These are phyloP conservation scores for Lactarius evosmus DNA, from an alignment of 768 basidiomycete species.

Conservation along the genomic window DNA sequence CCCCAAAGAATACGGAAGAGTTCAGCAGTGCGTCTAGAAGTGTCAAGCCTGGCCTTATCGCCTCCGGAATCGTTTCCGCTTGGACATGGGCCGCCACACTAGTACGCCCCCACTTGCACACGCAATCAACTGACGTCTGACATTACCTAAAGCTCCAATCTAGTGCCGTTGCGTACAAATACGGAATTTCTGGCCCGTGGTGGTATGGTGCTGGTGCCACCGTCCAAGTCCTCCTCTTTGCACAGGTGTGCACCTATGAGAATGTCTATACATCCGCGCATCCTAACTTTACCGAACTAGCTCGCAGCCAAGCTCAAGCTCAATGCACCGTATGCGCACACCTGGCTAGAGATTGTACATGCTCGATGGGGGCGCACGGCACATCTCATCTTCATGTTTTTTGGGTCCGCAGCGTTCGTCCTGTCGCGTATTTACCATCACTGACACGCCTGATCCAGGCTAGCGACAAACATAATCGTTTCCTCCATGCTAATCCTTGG, in stretches of 20 bases:
- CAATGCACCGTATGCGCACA: conserved; percentile 85
- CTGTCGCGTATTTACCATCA: background rate
- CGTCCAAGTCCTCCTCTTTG: conserved; percentile 88
- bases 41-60: conserved; percentile 89
- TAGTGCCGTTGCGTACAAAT: conserved; percentile 82
- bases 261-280: background rate
- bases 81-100: conserved; percentile 90
- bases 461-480: conserved; percentile 91
- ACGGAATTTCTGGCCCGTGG: conserved; percentile 83
- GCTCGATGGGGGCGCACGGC: conserved; percentile 76
- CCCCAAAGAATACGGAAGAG: conserved; percentile 76
- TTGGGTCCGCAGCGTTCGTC: conserved; percentile 48
- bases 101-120: conserved; percentile 34
- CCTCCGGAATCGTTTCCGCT: conserved; percentile 87
- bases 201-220: conserved; percentile 92
- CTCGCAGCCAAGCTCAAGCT: conserved; percentile 89
- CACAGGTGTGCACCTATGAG: conserved; percentile 46
- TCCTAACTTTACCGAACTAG: conserved; percentile 35
- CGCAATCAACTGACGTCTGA: conserved; percentile 16
- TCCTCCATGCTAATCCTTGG: conserved; percentile 80
- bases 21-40: conserved; percentile 79
- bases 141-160: conserved; percentile 57
- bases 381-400: conserved; percentile 85
- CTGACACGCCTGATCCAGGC: conserved; percentile 36
- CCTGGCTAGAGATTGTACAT: conserved; percentile 85